These are phyloP conservation scores for Melanogaster broomeanus DNA, from an alignment of 768 basidiomycete genomes.

Conservation along the genomic window DNA sequence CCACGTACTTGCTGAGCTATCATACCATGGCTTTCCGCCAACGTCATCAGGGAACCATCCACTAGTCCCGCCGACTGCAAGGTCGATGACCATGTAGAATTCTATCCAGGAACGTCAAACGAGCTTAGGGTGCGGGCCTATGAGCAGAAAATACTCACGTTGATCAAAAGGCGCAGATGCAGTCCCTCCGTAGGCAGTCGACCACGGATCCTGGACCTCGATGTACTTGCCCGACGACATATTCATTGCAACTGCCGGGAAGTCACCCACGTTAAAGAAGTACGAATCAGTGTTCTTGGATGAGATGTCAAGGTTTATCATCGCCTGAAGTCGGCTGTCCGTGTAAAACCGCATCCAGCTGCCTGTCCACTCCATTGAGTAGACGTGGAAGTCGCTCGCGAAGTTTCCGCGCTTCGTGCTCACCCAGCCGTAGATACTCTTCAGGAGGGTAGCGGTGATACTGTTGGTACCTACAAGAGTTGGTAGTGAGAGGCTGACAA, in stretches of 20 bases:
- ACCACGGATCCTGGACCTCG: slow-evolving; percentile 51
- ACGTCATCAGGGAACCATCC: slow-evolving; percentile 50
- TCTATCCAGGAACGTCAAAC: slow-evolving; percentile 38
- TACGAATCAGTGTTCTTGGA: slow-evolving; percentile 42
- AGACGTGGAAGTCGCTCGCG: slow-evolving; percentile 52
- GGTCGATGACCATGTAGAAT: slow-evolving; percentile 81
- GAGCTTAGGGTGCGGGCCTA: neutral
- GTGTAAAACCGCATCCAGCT: slow-evolving; percentile 56
- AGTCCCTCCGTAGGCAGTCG: slow-evolving; percentile 38
- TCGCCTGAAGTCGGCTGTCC: slow-evolving; percentile 51
- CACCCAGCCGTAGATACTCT: slow-evolving; percentile 39
- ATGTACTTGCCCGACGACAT: slow-evolving; percentile 38
- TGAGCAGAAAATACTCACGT: slow-evolving; percentile 24
- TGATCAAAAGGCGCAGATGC: slow-evolving; percentile 46
- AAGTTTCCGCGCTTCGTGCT: slow-evolving; percentile 44
- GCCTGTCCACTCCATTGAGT: slow-evolving; percentile 61
- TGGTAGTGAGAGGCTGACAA: neutral
- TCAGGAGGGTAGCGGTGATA: slow-evolving; percentile 27
- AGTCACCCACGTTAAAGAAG: slow-evolving; percentile 54
- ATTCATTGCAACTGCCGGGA: slow-evolving; percentile 51
- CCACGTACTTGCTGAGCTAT: slow-evolving; percentile 50
- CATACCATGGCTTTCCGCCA: slow-evolving; percentile 64
- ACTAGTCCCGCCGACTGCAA: slow-evolving; percentile 80
- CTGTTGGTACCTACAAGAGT: slow-evolving; percentile 7
- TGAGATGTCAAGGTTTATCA: slow-evolving; percentile 51